Percentiles rank a stretch among this genome's conserved stretches.
These are phyloP conservation scores for Durotheca rogersii DNA, from an alignment of 495 filamentous ascomycete species.

Conservation along the genomic window DNA sequence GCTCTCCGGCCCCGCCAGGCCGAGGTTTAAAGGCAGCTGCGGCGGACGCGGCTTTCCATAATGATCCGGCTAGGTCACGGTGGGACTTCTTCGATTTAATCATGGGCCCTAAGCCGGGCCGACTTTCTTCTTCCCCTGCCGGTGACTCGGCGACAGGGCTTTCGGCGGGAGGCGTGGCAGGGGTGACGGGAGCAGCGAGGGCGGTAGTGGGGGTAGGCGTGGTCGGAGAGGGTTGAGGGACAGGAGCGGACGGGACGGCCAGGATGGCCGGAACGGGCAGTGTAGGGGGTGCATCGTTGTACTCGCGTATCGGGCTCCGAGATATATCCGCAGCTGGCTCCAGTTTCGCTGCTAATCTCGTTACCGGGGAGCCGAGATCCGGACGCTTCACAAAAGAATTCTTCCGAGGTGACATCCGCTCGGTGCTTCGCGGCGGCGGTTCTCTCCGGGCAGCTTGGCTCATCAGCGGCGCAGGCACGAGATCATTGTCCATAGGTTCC, in stretches of 20 bases:
- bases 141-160: constrained; percentile 32
- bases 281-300: constrained; percentile 11
- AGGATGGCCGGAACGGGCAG: neutral
- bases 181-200: too few relatives aligned
- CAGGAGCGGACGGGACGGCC: too few relatives aligned
- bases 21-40: constrained; percentile 79
- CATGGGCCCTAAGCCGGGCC: constrained; percentile 88
- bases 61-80: constrained; percentile 70
- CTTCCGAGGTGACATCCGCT: constrained; percentile 44
- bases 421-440: constrained; percentile 48
- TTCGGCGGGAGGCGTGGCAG: constrained; percentile 23
- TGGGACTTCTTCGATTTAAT: constrained; percentile 70
- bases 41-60: constrained; percentile 83
- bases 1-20: constrained; percentile 76
- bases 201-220: too few relatives aligned
- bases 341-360: constrained; percentile 9
- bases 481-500: constrained; percentile 41
- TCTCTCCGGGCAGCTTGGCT: constrained; percentile 50
- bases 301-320: constrained; percentile 8
- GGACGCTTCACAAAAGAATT: constrained; percentile 31
- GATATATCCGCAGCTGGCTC: constrained; percentile 15
- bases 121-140: constrained; percentile 52
- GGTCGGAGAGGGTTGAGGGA: too few relatives aligned
- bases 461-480: constrained; percentile 57
- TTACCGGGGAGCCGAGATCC: constrained; percentile 14